phyloP scores from a whole-genome alignment of 352 stramenopile genomes.

The Globisporangium emineosum region DNA sequence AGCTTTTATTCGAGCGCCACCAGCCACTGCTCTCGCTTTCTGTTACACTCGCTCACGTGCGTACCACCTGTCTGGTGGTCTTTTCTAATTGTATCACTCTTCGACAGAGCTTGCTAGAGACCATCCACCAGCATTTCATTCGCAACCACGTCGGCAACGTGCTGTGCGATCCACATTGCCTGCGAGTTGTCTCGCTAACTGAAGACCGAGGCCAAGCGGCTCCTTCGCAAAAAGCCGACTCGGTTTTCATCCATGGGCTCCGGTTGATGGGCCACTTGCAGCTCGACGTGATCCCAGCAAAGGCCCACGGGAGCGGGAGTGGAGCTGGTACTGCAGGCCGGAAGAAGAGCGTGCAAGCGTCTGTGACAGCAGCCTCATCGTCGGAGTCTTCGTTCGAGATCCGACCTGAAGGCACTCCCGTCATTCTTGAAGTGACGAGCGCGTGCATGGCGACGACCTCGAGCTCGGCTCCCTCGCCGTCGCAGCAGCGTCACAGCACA shows the following conservation, averaged over 20 bases:
- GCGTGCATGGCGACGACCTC: slow-evolving; percentile 20
- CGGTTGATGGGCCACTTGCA: slow-evolving; percentile 31
- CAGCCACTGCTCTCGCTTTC: neutral
- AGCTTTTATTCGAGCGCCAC: too few species aligned
- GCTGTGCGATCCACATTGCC: slow-evolving; percentile 34
- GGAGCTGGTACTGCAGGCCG: neutral
- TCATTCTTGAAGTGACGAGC: slow-evolving; percentile 33
- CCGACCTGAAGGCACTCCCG: slow-evolving; percentile 23
- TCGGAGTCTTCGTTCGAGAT: slow-evolving; percentile 8
- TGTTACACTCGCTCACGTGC: neutral
- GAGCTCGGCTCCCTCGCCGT: neutral
- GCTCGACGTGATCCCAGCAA: slow-evolving; percentile 18
- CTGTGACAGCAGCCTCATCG: neutral
- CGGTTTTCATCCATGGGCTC: slow-evolving; percentile 28
- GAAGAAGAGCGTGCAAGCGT: slow-evolving; percentile 4
- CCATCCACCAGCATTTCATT: slow-evolving; percentile 57
- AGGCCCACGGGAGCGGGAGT: slow-evolving; percentile 5
- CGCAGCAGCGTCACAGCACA: neutral
- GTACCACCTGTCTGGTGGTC: neutral
- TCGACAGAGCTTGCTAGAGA: slow-evolving; percentile 39
- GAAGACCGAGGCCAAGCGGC: slow-evolving; percentile 31
- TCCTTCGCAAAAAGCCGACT: slow-evolving; percentile 14
- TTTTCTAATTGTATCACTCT: too few species aligned
- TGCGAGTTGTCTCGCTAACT: slow-evolving; percentile 33
- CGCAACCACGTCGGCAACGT: slow-evolving; percentile 37